Evolutionary conservation across 169 alveolate species (phyloP), one percentile per base, ranked within the genome.

Genomic region (Cryptosporidium baileyi): DNA sequence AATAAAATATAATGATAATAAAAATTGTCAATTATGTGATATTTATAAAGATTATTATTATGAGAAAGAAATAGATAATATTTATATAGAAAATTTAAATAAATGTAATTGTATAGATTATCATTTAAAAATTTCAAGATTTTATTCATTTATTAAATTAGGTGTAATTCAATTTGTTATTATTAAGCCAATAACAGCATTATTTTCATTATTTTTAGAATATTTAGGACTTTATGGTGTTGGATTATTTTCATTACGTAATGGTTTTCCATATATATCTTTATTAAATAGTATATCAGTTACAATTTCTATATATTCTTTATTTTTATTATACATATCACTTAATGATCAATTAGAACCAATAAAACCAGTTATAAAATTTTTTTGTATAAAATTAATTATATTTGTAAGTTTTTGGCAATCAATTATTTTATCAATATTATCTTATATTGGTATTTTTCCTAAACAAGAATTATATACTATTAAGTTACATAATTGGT

Each of bases 101-200:
- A 24, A 22, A 11, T 22, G 32, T 24, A 2, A 57, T 57, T 22
- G 32, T 19, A 0, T 19, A n/a, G 54, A 34, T 22, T 34, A 57
- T 17, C 61, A 26, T 30, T 9, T 43, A 63, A 57, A 74, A 45
- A 57, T 74, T 32, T 44, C 67, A 19, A 28, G 74, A 32, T 74
- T 74, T 51, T 74, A 74, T 60, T 54, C 85, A 0, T 74, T 52
- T 34, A 74, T 74, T 26, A 74, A 74, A 61, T 36, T 74, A 8
- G 85, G 85, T 19, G 85, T 74, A 28, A 24, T 74, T 22, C 85
- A 74, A 26, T 74, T 74, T 24, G 85, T 74, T 26, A 54, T 74
- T 41, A 28, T 74, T 17, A 74, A 74, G 38, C 85, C 85, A 4
- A 36, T 57, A 5, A 36, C 67, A n/a, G 67, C 85, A 26, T 41